These are phyloP conservation scores for Multifurca ochricompacta DNA, from an alignment of 768 basidiomycete species.

Conservation along the genomic window DNA sequence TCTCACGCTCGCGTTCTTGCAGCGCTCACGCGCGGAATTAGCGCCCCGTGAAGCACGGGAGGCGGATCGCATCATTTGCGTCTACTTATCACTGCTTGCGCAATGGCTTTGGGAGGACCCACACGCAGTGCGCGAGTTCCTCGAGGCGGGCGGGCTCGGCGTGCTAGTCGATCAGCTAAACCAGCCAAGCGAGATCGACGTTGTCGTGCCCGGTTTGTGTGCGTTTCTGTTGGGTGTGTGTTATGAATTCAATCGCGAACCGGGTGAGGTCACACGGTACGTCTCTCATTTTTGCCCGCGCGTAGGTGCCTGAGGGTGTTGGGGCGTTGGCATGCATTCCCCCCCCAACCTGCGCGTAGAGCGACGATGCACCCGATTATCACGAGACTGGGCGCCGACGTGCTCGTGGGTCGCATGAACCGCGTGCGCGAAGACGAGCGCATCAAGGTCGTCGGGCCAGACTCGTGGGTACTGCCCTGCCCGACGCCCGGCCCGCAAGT, in stretches of 20 bases:
- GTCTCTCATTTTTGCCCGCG: conserved; percentile 21
- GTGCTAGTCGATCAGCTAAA: conserved; percentile 93
- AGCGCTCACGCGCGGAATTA: conserved; percentile 57
- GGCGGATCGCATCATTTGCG: conserved; percentile 85
- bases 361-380: conserved; percentile 85
- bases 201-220: conserved; percentile 81
- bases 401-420: conserved; percentile 78
- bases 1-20: conserved; percentile 77
- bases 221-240: conserved; percentile 88
- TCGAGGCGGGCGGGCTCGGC: conserved; percentile 84
- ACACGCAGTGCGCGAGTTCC: conserved; percentile 75
- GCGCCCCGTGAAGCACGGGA: conserved; percentile 70
- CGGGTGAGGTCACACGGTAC: conserved; percentile 91
- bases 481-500: conserved; percentile 30
- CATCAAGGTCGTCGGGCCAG: conserved; percentile 85
- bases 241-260: conserved; percentile 94
- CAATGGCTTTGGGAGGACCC: conserved; percentile 99
- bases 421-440: conserved; percentile 87
- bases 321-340: not conserved
- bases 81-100: conserved; percentile 72
- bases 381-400: conserved; percentile 83
- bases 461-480: conserved; percentile 60
- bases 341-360: conserved; percentile 41
- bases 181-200: conserved; percentile 78
- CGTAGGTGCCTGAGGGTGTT: not conserved